Evolutionary conservation across 2,329 filamentous ascomycete genomes (phyloP), one percentile per base, ranked within the genome.

Genomic region (Neopestalotiopsis sp.): DNA sequence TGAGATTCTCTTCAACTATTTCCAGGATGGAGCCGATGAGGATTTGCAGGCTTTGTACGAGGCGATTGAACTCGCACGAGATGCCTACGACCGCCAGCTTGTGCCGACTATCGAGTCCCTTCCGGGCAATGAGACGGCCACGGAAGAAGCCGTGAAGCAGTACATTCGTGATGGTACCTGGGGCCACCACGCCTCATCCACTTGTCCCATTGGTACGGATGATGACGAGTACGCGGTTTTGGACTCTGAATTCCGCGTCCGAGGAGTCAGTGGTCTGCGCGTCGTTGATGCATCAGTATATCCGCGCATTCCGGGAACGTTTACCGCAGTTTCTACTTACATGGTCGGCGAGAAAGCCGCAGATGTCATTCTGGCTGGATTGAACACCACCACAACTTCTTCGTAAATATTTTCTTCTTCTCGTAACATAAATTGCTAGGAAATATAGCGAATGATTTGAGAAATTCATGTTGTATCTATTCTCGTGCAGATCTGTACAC

Each of bases 1-100:
- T 0, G 78, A 86, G 42, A 90, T 91, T 75, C 83, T 86, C 75
- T 90, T 90, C 80, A 87, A 87, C 73, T 87, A 85, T 74, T 90
- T 83, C 81, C 81, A 80, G 13, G 76, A 83, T 32, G 84, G 86
- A 1, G 81, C 83, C 9, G 77, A 77, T 0, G 79, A 82, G 20
- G 82, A 87, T 58, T 76, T 86, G 5, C 85, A 89, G 59, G 86
- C 88, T 0, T 70, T 89, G 28, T 80, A 81, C 28, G 88, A 91
- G 73, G 86, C 83, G 0, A 76, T 91, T 34, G 73, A 83, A 67
- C 82, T 88, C 7, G 80, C 85, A 0, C 84, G 88, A 12, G 76
- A 84, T 12, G 81, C 85, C 53, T 72, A 80, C 65, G 67, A 68
- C 79, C 64, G 83, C 81, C 69, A 82, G 75, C 71, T 83, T 79